Conservation (phyloP, 345 rosid species). For the Eucalyptus tenuipes region DNA sequence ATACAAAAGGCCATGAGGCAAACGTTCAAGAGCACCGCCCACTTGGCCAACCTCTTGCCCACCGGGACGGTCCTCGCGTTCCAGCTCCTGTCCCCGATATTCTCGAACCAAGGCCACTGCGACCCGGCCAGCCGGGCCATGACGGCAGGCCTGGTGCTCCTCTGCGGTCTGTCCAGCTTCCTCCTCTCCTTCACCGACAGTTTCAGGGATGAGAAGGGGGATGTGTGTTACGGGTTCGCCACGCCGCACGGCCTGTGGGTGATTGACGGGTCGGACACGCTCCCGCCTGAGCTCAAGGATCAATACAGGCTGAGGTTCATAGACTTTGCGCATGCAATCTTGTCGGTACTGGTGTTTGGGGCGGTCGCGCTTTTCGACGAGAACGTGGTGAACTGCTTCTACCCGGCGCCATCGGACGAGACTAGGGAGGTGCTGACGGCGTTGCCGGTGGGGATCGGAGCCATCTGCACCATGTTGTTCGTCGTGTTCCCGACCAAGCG, state of each 20-base stretch:
- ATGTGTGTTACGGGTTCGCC: constrained; percentile 64
- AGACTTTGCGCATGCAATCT: constrained; percentile 67
- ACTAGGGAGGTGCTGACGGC: constrained; percentile 59
- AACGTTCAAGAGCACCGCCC: constrained; percentile 81
- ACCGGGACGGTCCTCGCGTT: constrained; percentile 93
- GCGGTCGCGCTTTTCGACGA: constrained; percentile 70
- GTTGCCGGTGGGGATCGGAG: constrained; percentile 77
- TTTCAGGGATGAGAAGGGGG: constrained; percentile 59
- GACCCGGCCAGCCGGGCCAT: constrained; percentile 43
- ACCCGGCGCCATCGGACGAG: constrained; percentile 60
- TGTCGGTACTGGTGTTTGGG: constrained; percentile 70
- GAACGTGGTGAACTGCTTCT: constrained; percentile 60
- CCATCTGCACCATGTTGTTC: constrained; percentile 68
- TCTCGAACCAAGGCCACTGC: constrained; percentile 69
- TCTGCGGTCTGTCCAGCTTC: constrained; percentile 71
- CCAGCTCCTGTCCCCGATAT: constrained; percentile 70
- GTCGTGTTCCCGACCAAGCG: constrained; percentile 75
- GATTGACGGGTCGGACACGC: constrained; percentile 58
- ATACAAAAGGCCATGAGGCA: constrained; percentile 72
- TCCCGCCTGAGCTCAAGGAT: constrained; percentile 40
- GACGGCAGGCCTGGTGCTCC: constrained; percentile 36
- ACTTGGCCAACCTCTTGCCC: constrained; percentile 81
- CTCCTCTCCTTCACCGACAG: constrained; percentile 74
- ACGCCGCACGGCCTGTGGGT: constrained; percentile 66
- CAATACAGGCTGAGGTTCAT: constrained; percentile 43